Base-by-base conservation (phyloP, 768 basidiomycete genomes). In the Thelephora ganbajun region DNA sequence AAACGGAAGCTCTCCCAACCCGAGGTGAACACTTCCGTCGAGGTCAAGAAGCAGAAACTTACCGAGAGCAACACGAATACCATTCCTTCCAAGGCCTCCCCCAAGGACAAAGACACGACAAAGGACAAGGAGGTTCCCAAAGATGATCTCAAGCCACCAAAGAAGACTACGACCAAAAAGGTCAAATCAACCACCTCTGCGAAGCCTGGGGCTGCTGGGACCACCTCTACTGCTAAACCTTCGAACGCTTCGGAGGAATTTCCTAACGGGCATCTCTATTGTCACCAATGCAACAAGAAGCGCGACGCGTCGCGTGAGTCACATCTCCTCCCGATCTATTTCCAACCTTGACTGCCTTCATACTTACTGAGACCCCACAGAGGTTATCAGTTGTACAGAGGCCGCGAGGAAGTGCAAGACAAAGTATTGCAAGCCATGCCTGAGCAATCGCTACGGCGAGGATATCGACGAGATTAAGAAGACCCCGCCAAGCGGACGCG, bases 211-310 rank as follows among this genome's bases (percentile, higher is more conserved):
- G 5, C 43, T 44, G 5, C 43, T 44, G 14, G 30, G 43, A 30
- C 16, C 43, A 19, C 19, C 43, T 44, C 16, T 18, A 44, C 13
- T 11, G 39, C 37, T 0, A 46, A 19, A 12, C n/a, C 19, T 23
- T 45, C 50, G 39, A 51, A 56, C 49, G 43, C 46, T 18, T 54
- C 53, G 11, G 49, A 64, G 16, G 62, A 66, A 35, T 60, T 54
- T 48, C 66, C 67, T 33, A 63, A 62, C 22, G 71, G 55, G 56
- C 69, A 59, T 43, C 61, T 75, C 44, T 74, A 78, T 53, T 87
- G 85, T 53, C 85, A 85, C 59, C 83, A 85, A 56, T 85, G 85
- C 61, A 69, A 68, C 51, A 72, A 71, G 57, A 82, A 79, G 54
- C 74, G 76, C 45, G 76, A 76, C 53, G 57, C 60, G 23, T 57